Evolutionary conservation across 1,284 basidiomycete species (phyloP), one percentile per base, ranked within the genome.

Genomic region (Mycosarcoma mackinlayi): DNA sequence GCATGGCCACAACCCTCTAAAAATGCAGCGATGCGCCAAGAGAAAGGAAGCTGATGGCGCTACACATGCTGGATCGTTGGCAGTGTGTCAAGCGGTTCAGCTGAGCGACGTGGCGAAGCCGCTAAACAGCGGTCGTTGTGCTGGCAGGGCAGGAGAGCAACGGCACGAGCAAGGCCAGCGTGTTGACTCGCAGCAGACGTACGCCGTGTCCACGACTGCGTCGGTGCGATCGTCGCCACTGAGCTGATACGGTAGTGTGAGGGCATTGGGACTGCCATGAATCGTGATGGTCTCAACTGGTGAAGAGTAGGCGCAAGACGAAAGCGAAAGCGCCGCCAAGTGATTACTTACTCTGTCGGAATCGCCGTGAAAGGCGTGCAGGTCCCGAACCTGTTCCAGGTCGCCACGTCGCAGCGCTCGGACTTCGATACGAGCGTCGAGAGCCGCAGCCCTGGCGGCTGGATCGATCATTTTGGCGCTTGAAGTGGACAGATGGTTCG

Each of bases 291-390:
- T 58, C 42, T 64, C 56, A 39, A 64, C 47, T 23, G 68, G 59
- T 40, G 63, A 68, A 37, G 61, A n/a, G 27, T 63, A 37, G 4
- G 59, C 38, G 18, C 51, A 47, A 11, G 50, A 30, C 13, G 58
- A 63, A 19, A 58, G 48, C 21, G 51, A 24, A 27, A 60, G 40
- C 18, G 50, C 14, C 31, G 57, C 45, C 31, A 50, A 35, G 11
- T 53, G 53, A 23, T 18, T 50, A 73, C 76, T 78, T 66, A 78
- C 76, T 66, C 64, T 74, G 51, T 79, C 76, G 25, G 55, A 60
- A 49, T 79, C 77, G 53, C 77, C 77, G 51, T 78, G 75, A 30
- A 70, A 72, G 56, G 72, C 74, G 46, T 79, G 77, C 16, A 79
- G 52, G 16, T 79, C 76, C 39, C 76, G 63, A n/a, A 79, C 75